Evolutionary conservation across 805 yeast species (phyloP), one percentile per base, ranked within the genome.

Genomic region (Starmera dryadoides): DNA sequence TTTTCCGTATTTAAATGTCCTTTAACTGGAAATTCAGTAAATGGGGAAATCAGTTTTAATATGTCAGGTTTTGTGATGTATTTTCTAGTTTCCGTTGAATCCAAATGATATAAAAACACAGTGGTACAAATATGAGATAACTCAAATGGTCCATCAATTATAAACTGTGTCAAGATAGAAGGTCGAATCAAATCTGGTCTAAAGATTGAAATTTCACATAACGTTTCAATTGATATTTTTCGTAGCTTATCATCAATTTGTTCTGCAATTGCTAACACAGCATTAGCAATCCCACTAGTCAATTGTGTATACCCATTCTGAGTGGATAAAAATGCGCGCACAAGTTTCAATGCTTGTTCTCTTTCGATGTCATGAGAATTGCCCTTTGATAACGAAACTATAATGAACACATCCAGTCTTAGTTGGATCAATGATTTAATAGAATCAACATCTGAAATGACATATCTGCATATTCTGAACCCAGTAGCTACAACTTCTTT

Each of bases 401-500:
- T 74, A 6, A 87, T 56, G 44, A 81, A 76, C 2, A 75, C 68
- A 41, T 86, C 86, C 4, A 86, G 53, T 41, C 79, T 73, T 26
- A 77, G 60, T 12, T 69, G 66, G 8, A 76, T 62, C 45, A 88
- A 61, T 3, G 69, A 58, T n/a, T 63, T 58, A 6, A 86, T 53
- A 2, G 88, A 75, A 6, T 71, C 73, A 12, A 66, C 53, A 43
- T 75, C 75, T 26, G 72, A 70, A 16, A 83, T 64, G 15, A 85
- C 64, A 46, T 82, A 73, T 15, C 96, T 64, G 18, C 87, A 70
- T 1, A 87, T 69, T 36, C 95, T 66, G 56, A 79, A 87, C 0
- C 89, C 95, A 2, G 87, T 72, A 0, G 89, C 83, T 7, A 81
- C 69, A 1, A 86, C 81, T 41, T 77, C 79, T 22, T 79, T 68